These are phyloP conservation scores for Globisporangium paroecandrum DNA, from an alignment of 352 stramenopile species.

Conservation along the genomic window DNA sequence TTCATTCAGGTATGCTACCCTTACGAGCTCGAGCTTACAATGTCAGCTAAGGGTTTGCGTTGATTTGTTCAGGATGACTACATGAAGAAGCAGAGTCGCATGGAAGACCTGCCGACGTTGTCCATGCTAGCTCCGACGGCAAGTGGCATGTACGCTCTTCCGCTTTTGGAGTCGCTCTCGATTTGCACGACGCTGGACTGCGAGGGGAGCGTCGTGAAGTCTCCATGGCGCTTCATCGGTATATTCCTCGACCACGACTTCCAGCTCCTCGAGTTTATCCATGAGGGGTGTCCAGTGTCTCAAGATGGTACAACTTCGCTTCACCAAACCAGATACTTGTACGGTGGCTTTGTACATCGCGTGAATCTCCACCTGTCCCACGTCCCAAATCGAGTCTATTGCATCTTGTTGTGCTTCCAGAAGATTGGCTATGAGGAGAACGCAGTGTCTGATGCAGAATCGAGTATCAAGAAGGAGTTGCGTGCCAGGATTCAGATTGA, in stretches of 20 bases:
- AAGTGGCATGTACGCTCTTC: conserved; percentile 41
- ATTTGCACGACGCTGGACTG: conserved; percentile 40
- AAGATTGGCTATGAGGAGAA: conserved; percentile 14
- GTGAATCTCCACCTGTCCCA: conserved; percentile 35
- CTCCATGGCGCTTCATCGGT: conserved; percentile 50
- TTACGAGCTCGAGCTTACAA: background rate
- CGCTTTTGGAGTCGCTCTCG: conserved; percentile 39
- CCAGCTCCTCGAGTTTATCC: conserved; percentile 60
- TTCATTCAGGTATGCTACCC: conserved; percentile 36
- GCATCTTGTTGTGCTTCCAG: conserved; percentile 50
- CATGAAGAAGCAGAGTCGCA: conserved; percentile 40
- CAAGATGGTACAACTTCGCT: conserved; percentile 31
- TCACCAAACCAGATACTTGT: conserved; percentile 39
- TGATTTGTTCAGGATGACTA: conserved; percentile 38
- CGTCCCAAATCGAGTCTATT: conserved; percentile 43
- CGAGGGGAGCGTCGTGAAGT: conserved; percentile 17
- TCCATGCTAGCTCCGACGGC: conserved; percentile 45
- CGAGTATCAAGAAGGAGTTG: background rate
- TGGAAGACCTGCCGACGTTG: conserved; percentile 59
- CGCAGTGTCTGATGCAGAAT: background rate
- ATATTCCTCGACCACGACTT: conserved; percentile 61
- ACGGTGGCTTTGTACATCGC: conserved; percentile 51
- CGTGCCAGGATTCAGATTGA: conserved; percentile 41
- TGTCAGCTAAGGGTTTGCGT: background rate
- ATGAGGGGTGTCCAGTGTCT: conserved; percentile 40